Conservation (phyloP, 768 basidiomycete genomes). For the Dioszegia hungarica region DNA sequence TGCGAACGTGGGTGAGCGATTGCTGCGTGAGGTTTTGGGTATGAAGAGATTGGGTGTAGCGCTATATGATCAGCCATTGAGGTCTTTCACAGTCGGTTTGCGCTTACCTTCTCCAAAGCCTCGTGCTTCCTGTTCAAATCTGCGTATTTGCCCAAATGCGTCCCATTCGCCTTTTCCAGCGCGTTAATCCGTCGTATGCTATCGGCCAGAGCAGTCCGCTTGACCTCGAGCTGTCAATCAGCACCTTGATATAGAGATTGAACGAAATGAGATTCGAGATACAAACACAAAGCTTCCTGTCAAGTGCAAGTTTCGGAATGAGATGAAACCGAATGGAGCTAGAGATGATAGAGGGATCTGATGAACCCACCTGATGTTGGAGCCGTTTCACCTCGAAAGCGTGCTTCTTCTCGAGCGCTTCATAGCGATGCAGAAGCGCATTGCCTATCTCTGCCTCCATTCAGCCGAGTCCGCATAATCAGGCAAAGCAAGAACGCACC, state of each 20-base stretch:
- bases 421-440: slow-evolving; percentile 77
- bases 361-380: slow-evolving; percentile 37
- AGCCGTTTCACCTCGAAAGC: slow-evolving; percentile 30
- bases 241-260: not conserved
- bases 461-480: not conserved
- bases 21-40: slow-evolving; percentile 46
- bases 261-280: not conserved
- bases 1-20: slow-evolving; percentile 45
- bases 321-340: not conserved
- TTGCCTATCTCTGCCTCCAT: slow-evolving; percentile 75
- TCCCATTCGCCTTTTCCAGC: slow-evolving; percentile 38
- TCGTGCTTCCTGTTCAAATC: slow-evolving; percentile 41
- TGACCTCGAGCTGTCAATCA: slow-evolving; percentile 26
- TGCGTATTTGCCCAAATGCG: slow-evolving; percentile 34
- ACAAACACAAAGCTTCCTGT: not conserved
- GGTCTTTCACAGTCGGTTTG: not conserved
- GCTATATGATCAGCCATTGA: slow-evolving; percentile 16
- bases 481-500: slow-evolving; percentile 54
- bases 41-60: slow-evolving; percentile 44
- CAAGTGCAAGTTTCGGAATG: not conserved
- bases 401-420: slow-evolving; percentile 54
- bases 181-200: slow-evolving; percentile 28
- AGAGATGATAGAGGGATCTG: not conserved
- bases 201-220: slow-evolving; percentile 30
- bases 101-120: slow-evolving; percentile 43